These are phyloP conservation scores for Phytophthora macrochlamydospora DNA, from an alignment of 352 stramenopile species.

Conservation along the genomic window DNA sequence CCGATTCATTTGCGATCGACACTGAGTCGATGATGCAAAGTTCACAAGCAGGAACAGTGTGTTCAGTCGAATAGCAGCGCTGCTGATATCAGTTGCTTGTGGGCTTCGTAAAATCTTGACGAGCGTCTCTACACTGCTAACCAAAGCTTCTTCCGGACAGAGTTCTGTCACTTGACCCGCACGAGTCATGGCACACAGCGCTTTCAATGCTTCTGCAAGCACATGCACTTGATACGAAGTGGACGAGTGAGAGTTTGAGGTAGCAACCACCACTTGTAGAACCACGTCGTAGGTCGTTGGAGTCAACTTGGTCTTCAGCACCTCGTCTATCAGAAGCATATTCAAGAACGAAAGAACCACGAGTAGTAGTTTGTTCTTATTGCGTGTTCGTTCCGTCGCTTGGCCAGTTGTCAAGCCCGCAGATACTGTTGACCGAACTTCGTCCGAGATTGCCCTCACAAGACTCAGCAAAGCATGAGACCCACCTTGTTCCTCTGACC, in stretches of 20 bases:
- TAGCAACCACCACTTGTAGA: slow-evolving; percentile 49
- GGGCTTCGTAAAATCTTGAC: slow-evolving; percentile 41
- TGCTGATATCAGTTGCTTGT: slow-evolving; percentile 10
- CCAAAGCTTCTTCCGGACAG: slow-evolving; percentile 42
- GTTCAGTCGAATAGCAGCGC: slow-evolving; percentile 49
- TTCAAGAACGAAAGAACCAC: slow-evolving; percentile 58
- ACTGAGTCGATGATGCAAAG: slow-evolving; percentile 53
- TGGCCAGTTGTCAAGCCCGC: slow-evolving; percentile 6
- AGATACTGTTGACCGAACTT: slow-evolving; percentile 28
- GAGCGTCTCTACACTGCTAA: slow-evolving; percentile 51
- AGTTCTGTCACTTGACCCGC: slow-evolving; percentile 28
- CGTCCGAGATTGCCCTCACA: slow-evolving; percentile 57
- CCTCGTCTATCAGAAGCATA: slow-evolving; percentile 51
- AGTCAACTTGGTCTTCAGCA: slow-evolving; percentile 54
- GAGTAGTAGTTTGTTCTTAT: slow-evolving; percentile 31
- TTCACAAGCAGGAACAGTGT: slow-evolving; percentile 74
- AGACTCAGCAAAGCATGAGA: slow-evolving; percentile 49
- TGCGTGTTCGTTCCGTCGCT: slow-evolving; percentile 4
- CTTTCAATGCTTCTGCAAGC: slow-evolving; percentile 53
- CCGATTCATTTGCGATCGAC: slow-evolving; percentile 46
- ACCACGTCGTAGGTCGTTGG: slow-evolving; percentile 69
- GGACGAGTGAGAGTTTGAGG: slow-evolving; percentile 3
- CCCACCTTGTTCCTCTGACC: slow-evolving; percentile 30
- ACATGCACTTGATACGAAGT: slow-evolving; percentile 25
- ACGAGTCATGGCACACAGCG: slow-evolving; percentile 57